Evolutionary conservation across 495 filamentous ascomycete genomes (phyloP).

Genomic region (Aspergillus saccharolyticus): DNA sequence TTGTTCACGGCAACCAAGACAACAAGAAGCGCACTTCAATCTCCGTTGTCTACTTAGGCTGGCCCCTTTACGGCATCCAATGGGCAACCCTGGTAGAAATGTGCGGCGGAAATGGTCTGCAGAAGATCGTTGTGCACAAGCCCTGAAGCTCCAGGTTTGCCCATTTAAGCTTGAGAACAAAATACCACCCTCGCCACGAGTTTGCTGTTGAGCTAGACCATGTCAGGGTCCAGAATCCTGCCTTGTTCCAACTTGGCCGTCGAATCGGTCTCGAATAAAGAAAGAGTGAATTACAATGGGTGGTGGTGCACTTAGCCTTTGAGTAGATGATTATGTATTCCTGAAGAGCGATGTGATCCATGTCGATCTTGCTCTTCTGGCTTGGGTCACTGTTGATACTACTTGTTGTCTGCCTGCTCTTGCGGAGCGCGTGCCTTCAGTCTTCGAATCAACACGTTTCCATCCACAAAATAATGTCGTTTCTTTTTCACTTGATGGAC

Average conservation of each 20-base stretch:
- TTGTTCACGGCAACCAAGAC: slow-evolving; percentile 19
- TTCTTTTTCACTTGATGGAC: slow-evolving; percentile 2
- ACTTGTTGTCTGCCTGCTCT: not conserved
- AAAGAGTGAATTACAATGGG: slow-evolving; percentile 1
- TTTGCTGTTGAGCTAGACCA: slow-evolving; percentile 26
- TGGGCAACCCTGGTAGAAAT: slow-evolving; percentile 23
- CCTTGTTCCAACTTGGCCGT: slow-evolving; percentile 5
- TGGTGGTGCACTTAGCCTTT: not conserved
- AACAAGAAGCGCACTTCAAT: slow-evolving; percentile 13
- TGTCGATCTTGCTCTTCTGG: not conserved
- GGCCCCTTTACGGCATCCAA: slow-evolving; percentile 18
- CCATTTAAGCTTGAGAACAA: slow-evolving; percentile 22
- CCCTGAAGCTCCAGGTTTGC: slow-evolving; percentile 21
- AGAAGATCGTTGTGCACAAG: slow-evolving; percentile 21
- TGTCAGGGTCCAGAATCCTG: slow-evolving; percentile 29
- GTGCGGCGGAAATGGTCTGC: slow-evolving; percentile 24
- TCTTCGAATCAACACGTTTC: not conserved
- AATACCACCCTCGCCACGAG: slow-evolving; percentile 35
- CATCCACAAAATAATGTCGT: not conserved
- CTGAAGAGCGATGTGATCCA: not conserved
- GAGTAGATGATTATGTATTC: not conserved
- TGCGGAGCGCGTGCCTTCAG: not conserved
- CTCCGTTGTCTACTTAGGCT: slow-evolving; percentile 17
- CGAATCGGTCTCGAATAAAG: not conserved
- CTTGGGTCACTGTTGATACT: not conserved